Evolutionary conservation across 371 early-diverging fungal species (phyloP).

Genomic region (Mortierella sp.): DNA sequence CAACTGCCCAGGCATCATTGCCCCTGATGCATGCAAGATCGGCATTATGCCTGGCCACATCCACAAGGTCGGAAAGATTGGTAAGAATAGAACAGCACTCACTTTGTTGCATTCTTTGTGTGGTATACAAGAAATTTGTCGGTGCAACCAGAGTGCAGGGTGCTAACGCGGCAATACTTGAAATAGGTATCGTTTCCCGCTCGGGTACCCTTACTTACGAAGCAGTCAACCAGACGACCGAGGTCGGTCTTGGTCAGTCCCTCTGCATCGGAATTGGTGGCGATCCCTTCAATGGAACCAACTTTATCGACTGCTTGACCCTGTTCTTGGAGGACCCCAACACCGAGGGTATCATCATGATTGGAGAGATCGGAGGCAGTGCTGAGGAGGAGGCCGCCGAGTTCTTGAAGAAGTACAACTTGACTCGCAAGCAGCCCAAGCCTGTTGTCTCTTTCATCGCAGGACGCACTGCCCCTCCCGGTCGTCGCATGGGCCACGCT

Average conservation of each 20-base stretch:
- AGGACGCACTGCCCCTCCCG: constrained; percentile 98
- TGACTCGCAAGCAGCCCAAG: constrained; percentile 86
- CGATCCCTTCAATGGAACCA: constrained; percentile 99
- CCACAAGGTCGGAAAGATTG: constrained; percentile 95
- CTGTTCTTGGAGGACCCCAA: constrained; percentile 95
- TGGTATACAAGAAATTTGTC: background rate
- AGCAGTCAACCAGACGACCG: constrained; percentile 98
- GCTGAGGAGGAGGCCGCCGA: constrained; percentile 99
- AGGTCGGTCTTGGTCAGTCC: constrained; percentile 95
- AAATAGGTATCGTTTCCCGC: constrained; percentile 91
- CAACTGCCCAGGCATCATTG: constrained; percentile 99
- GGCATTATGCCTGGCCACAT: constrained; percentile 99
- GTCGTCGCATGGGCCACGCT: constrained; percentile 92
- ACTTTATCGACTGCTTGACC: constrained; percentile 96
- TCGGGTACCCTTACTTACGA: constrained; percentile 99
- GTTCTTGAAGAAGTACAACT: constrained; percentile 94
- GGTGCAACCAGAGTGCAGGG: background rate
- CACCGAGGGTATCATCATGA: constrained; percentile 96
- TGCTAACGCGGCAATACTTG: background rate
- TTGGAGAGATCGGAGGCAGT: constrained; percentile 96
- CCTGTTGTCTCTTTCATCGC: constrained; percentile 99
- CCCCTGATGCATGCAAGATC: constrained; percentile 97
- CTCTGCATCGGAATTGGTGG: constrained; percentile 99
- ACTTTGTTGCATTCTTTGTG: background rate
- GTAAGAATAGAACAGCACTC: constrained; percentile 54